A percentile compares a stretch with the other conserved stretches of the same genome.
phyloP scores from a whole-genome alignment of 768 basidiomycete species.

The Epithele typhae region DNA sequence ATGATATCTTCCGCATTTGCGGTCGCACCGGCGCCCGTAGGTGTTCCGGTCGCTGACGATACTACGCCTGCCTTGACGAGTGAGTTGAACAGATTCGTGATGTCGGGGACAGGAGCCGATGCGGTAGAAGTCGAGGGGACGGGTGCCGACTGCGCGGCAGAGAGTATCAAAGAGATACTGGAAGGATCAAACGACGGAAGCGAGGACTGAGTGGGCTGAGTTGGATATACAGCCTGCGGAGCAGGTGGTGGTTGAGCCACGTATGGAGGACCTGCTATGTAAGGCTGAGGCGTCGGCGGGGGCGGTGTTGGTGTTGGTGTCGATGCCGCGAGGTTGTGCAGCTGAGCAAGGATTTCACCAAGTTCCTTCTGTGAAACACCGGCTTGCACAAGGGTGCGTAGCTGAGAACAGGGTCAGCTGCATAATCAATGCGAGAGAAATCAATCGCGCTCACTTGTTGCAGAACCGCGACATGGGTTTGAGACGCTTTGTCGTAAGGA shows the following conservation, averaged over 20 bases:
- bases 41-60: slow-evolving; percentile 47
- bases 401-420: slow-evolving; percentile 32
- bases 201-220: slow-evolving; percentile 28
- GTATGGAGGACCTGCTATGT: no score
- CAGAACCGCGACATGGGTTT: slow-evolving; percentile 72
- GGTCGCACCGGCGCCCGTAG: slow-evolving; percentile 44
- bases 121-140: slow-evolving; percentile 22
- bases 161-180: slow-evolving; percentile 28
- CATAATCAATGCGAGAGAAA: neutral
- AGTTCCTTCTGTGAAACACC: slow-evolving; percentile 81
- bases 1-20: slow-evolving; percentile 32
- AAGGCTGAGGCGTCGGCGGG: no score
- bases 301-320: slow-evolving; percentile 32
- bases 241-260: no score
- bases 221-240: slow-evolving; percentile 27
- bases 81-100: slow-evolving; percentile 58
- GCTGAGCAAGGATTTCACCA: slow-evolving; percentile 66
- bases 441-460: slow-evolving; percentile 60
- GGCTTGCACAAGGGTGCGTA: slow-evolving; percentile 68
- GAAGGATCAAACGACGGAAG: slow-evolving; percentile 16
- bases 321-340: slow-evolving; percentile 57
- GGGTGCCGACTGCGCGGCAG: slow-evolving; percentile 23
- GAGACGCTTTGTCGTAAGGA: slow-evolving; percentile 63
- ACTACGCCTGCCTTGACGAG: slow-evolving; percentile 80
- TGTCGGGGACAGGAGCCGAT: slow-evolving; percentile 30